Evolutionary conservation across 2,329 filamentous ascomycete species (phyloP), one percentile per base, ranked within the genome.

Genomic region (Colletotrichum theobromicola): DNA sequence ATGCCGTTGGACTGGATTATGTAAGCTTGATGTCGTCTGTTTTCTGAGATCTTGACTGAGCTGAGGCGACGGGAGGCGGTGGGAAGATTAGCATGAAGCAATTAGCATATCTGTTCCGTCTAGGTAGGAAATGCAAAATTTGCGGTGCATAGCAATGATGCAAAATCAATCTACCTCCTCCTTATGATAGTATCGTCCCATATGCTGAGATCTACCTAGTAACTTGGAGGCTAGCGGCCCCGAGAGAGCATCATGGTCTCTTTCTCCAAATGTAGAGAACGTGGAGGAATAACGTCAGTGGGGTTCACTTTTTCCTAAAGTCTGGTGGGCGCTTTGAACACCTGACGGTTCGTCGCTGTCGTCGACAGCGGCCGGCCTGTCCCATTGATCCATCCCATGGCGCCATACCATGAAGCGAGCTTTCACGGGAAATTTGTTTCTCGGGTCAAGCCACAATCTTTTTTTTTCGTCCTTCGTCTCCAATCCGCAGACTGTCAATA

Each of bases 261-360:
- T 55, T 24, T 57, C 30, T n/a, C 55, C 35, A 28, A n/a, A 65
- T 32, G 42, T 4, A 55, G 42, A 24, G 26, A 64, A 46, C 28
- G 60, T 50, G 35, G 62, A 74, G 68, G 42, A 50, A 46, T 32
- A 63, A 62, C 68, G 72, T 72, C 69, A 72, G 72, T 70, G 68
- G 61, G 67, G 37, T 67, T 62, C 28, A 50, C 50, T 46, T 46
- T 58, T 24, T 32, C 42, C 13, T n/a, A n/a, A 18, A 57, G 24
- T 24, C 26, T 28, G 24, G 53, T 57, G 42, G 42, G 18, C 42
- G 42, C 42, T 46, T 21, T 46, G 18, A n/a, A 46, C 42, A 46
- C 42, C 42, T 46, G 42, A 21, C 42, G 42, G 42, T 21, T 46
- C n/a, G 42, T 46, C 42, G 42, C 21, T n/a, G 42, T 46, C 12